These are phyloP conservation scores for Fistulina hepatica DNA, from an alignment of 1,284 basidiomycete genomes.

Conservation along the genomic window DNA sequence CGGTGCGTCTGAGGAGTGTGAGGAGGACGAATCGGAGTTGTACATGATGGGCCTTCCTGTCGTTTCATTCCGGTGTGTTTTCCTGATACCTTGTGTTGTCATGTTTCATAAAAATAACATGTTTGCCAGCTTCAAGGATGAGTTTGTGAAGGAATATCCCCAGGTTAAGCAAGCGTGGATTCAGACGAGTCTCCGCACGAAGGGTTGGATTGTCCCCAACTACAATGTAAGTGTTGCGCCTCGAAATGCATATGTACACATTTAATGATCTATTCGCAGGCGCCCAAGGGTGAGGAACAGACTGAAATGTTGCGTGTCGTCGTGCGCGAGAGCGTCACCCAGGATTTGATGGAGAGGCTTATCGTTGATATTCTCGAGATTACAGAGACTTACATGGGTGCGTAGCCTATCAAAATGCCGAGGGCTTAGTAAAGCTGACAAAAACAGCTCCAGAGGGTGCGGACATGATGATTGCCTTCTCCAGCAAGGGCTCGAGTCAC, in stretches of 20 bases:
- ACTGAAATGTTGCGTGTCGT: slow-evolving; percentile 74
- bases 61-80: slow-evolving; percentile 60
- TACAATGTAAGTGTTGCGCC: slow-evolving; percentile 28
- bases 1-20: slow-evolving; percentile 13
- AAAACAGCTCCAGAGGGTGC: background rate
- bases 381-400: slow-evolving; percentile 30
- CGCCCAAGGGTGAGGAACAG: slow-evolving; percentile 38
- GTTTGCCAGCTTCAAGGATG: slow-evolving; percentile 37
- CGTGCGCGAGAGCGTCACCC: slow-evolving; percentile 63
- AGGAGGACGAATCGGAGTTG: slow-evolving; percentile 28
- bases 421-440: background rate
- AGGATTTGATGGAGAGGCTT: slow-evolving; percentile 34
- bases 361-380: slow-evolving; percentile 33
- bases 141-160: slow-evolving; percentile 43
- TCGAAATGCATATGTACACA: background rate
- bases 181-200: slow-evolving; percentile 40
- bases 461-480: background rate
- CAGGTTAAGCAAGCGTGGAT: slow-evolving; percentile 55
- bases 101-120: background rate
- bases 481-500: background rate
- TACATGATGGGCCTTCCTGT: slow-evolving; percentile 58
- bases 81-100: slow-evolving; percentile 1
- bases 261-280: slow-evolving; percentile 12
- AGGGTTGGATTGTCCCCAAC: slow-evolving; percentile 58
- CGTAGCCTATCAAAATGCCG: slow-evolving; percentile 9